Evolutionary conservation across 1,284 basidiomycete species (phyloP).

Genomic region (Rhodotorula mucilaginosa): DNA sequence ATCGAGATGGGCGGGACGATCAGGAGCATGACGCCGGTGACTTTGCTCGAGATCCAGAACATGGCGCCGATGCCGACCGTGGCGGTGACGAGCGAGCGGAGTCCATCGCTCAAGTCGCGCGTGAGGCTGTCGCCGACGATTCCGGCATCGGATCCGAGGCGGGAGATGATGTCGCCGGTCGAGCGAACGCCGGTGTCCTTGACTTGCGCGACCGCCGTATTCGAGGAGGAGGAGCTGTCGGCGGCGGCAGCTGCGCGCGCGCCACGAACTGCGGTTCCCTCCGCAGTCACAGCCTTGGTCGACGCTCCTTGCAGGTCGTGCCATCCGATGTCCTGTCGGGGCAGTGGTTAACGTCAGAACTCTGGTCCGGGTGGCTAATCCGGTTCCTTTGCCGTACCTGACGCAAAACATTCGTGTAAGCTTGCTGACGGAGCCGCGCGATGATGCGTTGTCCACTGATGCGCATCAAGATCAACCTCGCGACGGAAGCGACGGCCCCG

Average conservation of each 20-base stretch:
- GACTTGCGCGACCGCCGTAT: conserved; percentile 11
- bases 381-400: conserved; percentile 61
- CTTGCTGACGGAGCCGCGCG: conserved; percentile 75
- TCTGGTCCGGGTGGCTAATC: neutral
- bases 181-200: conserved; percentile 82
- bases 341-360: neutral
- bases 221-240: neutral
- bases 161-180: conserved; percentile 89
- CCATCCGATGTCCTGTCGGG: conserved; percentile 42
- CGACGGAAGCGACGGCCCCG: conserved; percentile 79
- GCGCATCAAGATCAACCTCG: conserved; percentile 83
- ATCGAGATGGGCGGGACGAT: conserved; percentile 87
- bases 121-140: conserved; percentile 94
- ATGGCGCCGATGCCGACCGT: conserved; percentile 91
- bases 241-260: neutral
- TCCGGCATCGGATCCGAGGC: conserved; percentile 86
- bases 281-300: conserved; percentile 9
- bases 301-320: conserved; percentile 42
- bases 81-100: conserved; percentile 82
- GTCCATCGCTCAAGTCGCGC: conserved; percentile 84
- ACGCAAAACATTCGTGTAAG: conserved; percentile 73
- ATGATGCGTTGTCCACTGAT: conserved; percentile 86
- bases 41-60: conserved; percentile 87
- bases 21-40: conserved; percentile 88
- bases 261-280: neutral